Evolutionary conservation across 1,139 yeast species (phyloP), one percentile per base, ranked within the genome.

Genomic region (Kazachstania sp.): DNA sequence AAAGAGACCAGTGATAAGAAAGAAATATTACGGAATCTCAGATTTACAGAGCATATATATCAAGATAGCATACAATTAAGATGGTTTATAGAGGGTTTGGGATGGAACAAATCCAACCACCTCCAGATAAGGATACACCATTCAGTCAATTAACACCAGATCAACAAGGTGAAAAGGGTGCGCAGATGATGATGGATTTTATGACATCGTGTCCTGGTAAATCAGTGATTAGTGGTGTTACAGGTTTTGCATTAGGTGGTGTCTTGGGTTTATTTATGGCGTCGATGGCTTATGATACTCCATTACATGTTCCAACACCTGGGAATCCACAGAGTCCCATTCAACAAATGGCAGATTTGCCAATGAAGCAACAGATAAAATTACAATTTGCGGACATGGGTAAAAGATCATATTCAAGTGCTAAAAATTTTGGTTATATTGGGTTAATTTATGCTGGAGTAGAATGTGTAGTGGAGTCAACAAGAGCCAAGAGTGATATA

Each of bases 201-300:
- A 86, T 88, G 90, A 83, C 83, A 54, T 86, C 95, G 16, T 92
- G 98, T 70, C 97, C 97, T 0, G 97, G 97, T 20, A 92, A 92
- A 66, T 79, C 96, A 0, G 81, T 75, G 35, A 81, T 90, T 74
- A 86, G 96, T 16, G 97, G 97, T 51, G 97, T 83, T 19, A 82
- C 95, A 16, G 98, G 98, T 40, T 92, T 88, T 69, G 92, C 83
- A 37, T 78, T 92, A 42, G 98, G 98, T 69, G 98, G 97, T 54
- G 86, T 90, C 53, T 88, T 92, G 65, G 97, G 98, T 52, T 71
- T 92, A 46, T 90, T 92, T 70, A 92, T 92, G 97, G 96, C 97
- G 3, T 83, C 95, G 43, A 82, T 81, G 84, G 61, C 67, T 1
- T 67, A 67, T 50, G 71, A 67, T 48, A 65, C 68, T 1, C 68